Base-by-base conservation (phyloP, 208 protist species). In the Acanthamoeba sp. region DNA sequence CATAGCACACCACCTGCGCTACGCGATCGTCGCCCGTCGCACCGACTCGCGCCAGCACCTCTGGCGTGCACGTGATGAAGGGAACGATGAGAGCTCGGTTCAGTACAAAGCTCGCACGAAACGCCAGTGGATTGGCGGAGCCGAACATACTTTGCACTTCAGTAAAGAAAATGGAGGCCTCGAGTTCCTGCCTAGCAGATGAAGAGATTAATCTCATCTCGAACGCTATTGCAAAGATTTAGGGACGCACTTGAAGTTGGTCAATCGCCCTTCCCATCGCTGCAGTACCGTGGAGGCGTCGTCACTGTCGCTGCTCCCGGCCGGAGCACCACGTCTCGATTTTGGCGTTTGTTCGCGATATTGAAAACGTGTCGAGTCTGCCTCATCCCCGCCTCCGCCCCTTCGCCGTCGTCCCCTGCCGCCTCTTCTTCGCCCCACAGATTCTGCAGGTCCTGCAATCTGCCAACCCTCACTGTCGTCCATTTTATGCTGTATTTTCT, bases 1-100 rank as follows among this genome's bases (percentile, higher is more conserved):
- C 82, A 48, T 89, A 89, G 50, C 82, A 89, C 40, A 89, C 82
- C 24, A 89, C 55, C 9, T 89, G 48, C 7, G 55, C 48, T 38
- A 69, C 82, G 1, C 82, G 82, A 36, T 9, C 48, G 1, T 2
- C 7, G 2, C 42, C 40, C 29, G 10, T 24, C 20, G 82, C 20
- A 9, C 38, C 12, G 10, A 7, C 20, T 9, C 36, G 9, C 29
- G 6, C 66, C 12, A 76, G 66, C 66, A 76, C 27, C 34, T 76
- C 66, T 76, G 55, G 1, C 12, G 55, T 2, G 2, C 18, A 16
- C 1, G 55, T 16, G 9, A 59, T 4, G 10, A 5, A 27, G 48
- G 4, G 6, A 69, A 69, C 6, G 16, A 69, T 29, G n/a, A 69
- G n/a, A 9, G n/a, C 16, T 9, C 9, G 9, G n/a, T 29, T 29